Evolutionary conservation across 345 rosid species (phyloP).

Genomic region (Gossypium australe): DNA sequence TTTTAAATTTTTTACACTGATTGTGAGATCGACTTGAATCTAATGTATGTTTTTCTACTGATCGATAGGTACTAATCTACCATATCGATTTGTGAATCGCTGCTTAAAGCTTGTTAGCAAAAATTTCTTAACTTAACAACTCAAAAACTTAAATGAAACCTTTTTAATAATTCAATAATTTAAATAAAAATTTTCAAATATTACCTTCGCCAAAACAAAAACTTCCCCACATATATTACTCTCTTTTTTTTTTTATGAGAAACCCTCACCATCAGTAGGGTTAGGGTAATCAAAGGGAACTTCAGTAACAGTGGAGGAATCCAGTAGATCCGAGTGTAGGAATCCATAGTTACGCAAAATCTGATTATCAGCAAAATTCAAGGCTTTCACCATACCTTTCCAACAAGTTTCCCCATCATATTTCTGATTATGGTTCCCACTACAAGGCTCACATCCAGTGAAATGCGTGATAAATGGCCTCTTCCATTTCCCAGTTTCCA

Average conservation of each 20-base stretch:
- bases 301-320: slow-evolving; percentile 47
- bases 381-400: slow-evolving; percentile 68
- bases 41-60: too few relatives aligned
- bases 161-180: too few relatives aligned
- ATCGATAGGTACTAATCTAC: too few relatives aligned
- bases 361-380: slow-evolving; percentile 94
- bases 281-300: slow-evolving; percentile 76
- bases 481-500: slow-evolving; percentile 43
- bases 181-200: too few relatives aligned
- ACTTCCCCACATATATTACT: too few relatives aligned
- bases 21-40: too few relatives aligned
- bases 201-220: too few relatives aligned
- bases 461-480: slow-evolving; percentile 85
- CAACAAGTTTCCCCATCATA: slow-evolving; percentile 74
- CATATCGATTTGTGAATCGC: too few relatives aligned
- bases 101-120: rapidly evolving
- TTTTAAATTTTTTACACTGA: too few relatives aligned
- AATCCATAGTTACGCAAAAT: slow-evolving; percentile 78
- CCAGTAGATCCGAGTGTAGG: slow-evolving; percentile 56
- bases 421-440: slow-evolving; percentile 72
- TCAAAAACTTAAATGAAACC: rapidly evolving
- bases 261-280: slow-evolving; percentile 56
- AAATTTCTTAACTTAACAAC: too few relatives aligned
- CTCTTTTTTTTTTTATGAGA: too few relatives aligned
- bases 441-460: slow-evolving; percentile 94